A percentile compares a stretch with the other conserved stretches of the same genome.
Conservation (phyloP, 345 rosid genomes). For the Hibiscus tridactylites region DNA sequence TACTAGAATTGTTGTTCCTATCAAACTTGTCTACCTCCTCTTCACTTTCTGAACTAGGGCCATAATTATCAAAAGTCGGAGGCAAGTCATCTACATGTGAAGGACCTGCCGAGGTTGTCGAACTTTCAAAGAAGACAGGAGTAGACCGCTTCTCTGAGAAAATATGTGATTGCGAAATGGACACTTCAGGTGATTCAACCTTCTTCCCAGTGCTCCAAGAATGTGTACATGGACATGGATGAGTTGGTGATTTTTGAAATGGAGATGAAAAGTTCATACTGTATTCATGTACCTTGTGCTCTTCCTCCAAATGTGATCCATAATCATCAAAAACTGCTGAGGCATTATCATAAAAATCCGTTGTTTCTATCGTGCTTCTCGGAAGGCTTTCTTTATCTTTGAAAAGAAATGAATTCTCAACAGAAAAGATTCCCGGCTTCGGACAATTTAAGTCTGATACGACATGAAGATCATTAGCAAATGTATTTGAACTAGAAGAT, state of each 20-base stretch:
- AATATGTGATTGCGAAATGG: slow-evolving; percentile 29
- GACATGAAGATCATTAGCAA: slow-evolving; percentile 23
- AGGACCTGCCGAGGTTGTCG: slow-evolving; percentile 29
- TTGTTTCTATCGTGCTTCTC: slow-evolving; percentile 25
- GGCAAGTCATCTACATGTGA: slow-evolving; percentile 36
- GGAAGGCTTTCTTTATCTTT: slow-evolving; percentile 29
- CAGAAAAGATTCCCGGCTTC: slow-evolving; percentile 12
- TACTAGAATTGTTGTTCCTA: slow-evolving; percentile 6
- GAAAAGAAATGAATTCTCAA: slow-evolving; percentile 36
- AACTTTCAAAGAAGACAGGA: slow-evolving; percentile 33
- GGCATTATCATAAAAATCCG: slow-evolving; percentile 24
- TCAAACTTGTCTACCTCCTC: slow-evolving; percentile 24
- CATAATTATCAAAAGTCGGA: slow-evolving; percentile 51
- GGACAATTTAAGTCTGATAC: slow-evolving; percentile 19
- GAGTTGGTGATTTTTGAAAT: slow-evolving; percentile 27
- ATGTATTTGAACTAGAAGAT: slow-evolving; percentile 31
- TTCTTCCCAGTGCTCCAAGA: slow-evolving; percentile 26
- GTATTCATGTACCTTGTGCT: slow-evolving; percentile 21
- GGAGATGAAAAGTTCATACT: slow-evolving; percentile 28
- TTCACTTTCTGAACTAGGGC: slow-evolving; percentile 44
- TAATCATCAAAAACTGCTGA: slow-evolving; percentile 55
- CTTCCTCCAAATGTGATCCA: slow-evolving; percentile 39
- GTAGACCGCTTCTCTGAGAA: slow-evolving; percentile 23
- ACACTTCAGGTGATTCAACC: slow-evolving; percentile 16
- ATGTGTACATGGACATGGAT: slow-evolving; percentile 21